Percentiles rank a stretch among this genome's conserved stretches.
Conservation (phyloP, 179 eudicot species). For the Silene vulgaris region DNA sequence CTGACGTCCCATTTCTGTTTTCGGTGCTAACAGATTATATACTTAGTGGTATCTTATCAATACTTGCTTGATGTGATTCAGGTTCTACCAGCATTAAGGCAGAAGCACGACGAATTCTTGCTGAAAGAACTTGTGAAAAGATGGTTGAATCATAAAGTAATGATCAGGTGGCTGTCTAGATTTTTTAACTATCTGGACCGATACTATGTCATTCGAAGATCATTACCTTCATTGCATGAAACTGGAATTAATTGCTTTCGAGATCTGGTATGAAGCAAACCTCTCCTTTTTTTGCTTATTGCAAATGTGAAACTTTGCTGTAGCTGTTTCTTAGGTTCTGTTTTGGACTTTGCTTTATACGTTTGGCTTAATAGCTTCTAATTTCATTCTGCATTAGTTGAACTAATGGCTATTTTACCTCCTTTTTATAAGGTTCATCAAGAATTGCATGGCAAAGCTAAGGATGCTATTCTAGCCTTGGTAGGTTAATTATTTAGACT, state of each 20-base stretch:
- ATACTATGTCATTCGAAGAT: constrained; percentile 44
- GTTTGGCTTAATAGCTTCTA: not conserved
- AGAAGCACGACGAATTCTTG: constrained; percentile 68
- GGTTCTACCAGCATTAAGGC: constrained; percentile 63
- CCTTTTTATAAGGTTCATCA: constrained; percentile 40
- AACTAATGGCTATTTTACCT: not conserved
- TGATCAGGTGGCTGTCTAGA: constrained; percentile 76
- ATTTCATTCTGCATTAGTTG: not conserved
- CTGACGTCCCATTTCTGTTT: not conserved
- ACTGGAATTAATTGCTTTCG: constrained; percentile 58
- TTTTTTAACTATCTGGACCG: constrained; percentile 69
- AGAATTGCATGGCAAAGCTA: constrained; percentile 48
- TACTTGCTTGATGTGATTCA: constrained; percentile 13
- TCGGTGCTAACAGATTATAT: not conserved
- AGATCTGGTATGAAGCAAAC: constrained; percentile 37
- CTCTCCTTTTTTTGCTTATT: not conserved
- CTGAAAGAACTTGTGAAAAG: constrained; percentile 56
- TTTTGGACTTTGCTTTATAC: not conserved
- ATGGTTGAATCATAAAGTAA: constrained; percentile 68
- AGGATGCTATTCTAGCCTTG: constrained; percentile 75
- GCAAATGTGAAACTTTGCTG: not conserved
- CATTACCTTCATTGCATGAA: constrained; percentile 50
- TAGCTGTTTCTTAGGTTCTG: not conserved
- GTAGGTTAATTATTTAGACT: constrained; percentile 37
- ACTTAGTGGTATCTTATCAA: not conserved